Conservation (phyloP, 2,329 filamentous ascomycete species). For the Calonectria hongkongensis region DNA sequence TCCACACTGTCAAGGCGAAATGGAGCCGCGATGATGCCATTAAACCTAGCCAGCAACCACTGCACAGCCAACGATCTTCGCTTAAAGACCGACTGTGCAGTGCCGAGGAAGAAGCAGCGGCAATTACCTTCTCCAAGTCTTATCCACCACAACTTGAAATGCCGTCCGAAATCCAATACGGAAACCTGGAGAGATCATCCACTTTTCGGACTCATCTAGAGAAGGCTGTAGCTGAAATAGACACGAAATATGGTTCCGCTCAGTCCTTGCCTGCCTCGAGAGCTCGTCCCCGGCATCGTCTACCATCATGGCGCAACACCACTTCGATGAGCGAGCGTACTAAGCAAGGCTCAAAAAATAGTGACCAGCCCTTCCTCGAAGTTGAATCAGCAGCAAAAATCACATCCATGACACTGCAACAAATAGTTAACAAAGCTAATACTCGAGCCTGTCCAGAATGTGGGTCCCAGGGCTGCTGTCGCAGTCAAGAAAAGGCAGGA, state of each 20-base stretch:
- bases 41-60: neutral
- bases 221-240: constrained; percentile 56
- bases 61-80: neutral
- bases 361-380: neutral
- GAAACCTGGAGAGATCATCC: constrained; percentile 52
- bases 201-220: constrained; percentile 57
- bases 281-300: neutral
- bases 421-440: neutral
- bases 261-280: constrained; percentile 19
- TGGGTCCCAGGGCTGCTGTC: constrained; percentile 5
- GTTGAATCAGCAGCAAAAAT: neutral
- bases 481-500: constrained; percentile 18
- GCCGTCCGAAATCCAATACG: constrained; percentile 52
- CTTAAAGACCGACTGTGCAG: neutral
- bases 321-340: constrained; percentile 3
- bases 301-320: constrained; percentile 4
- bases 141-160: constrained; percentile 56
- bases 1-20: constrained; percentile 55
- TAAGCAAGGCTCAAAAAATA: constrained; percentile 12
- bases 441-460: neutral
- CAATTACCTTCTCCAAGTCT: constrained; percentile 16
- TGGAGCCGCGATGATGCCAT: constrained; percentile 50
- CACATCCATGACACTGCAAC: neutral
- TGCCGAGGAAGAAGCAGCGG: neutral
- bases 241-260: constrained; percentile 52